Base-by-base conservation (phyloP, 352 stramenopile genomes). In the Globisporangium camurandrum region DNA sequence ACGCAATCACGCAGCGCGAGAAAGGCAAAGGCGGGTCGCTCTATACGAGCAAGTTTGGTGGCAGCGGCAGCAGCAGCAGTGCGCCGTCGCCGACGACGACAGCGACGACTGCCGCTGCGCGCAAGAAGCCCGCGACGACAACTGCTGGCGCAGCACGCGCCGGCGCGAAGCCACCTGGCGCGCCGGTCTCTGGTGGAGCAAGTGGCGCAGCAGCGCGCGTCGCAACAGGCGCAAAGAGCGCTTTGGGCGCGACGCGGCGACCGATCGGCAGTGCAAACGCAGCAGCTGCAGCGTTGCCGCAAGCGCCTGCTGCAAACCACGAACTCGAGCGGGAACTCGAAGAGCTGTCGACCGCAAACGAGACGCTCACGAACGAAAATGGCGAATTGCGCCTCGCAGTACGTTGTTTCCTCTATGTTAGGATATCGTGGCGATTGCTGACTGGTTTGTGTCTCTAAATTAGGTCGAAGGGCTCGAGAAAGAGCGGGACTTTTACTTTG, bases 401-500 rank as follows among this genome's bases (percentile, higher is more conserved):
- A 67, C 12, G 68, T 62, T 40, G 5, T 41, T 5, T 26, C 9
- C 4, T 26, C 5, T 14, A 8, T 41, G 1, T 24, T 39, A 17
- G 33, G 12, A 5, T 4, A 26, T 31, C 40, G 1, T 4, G 22
- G 16, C 22, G 40, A 27, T 22, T 44, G 40, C 28, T 20, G 22
- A n/a, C 4, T 17, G 8, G 1, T 39, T 6, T 39, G 1, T 39
- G 33, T 5, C 16, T 23, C 17, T 41, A 19, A 41, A 36, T n/a
- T 31, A 94, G 66, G 71, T 97, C 0, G 80, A 95, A 52, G 90
- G 80, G 30, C 65, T 97, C 14, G 91, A 97, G 62, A 90, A 88
- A 53, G 96, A 99, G 66, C 76, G 96, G 9, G 96, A 99, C 58
- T 99, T 99, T 64, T 99, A 99, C 69, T 99, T 99, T 68, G 83